These are phyloP conservation scores for Lentinula boryana DNA, from an alignment of 768 basidiomycete genomes.

Conservation along the genomic window DNA sequence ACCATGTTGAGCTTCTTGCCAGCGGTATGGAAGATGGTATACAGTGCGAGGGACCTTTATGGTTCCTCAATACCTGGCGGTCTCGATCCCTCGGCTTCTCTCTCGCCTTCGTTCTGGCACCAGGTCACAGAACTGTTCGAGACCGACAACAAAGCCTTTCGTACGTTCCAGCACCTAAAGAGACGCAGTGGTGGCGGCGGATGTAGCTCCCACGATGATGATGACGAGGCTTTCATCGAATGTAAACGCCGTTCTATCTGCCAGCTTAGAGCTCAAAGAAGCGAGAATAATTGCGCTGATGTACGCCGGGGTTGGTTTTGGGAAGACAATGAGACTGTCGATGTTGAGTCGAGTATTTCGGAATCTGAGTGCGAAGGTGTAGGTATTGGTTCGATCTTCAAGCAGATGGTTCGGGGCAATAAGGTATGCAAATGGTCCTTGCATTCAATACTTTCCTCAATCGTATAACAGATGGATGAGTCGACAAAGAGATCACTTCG, in stretches of 20 bases:
- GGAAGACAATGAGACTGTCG: background rate
- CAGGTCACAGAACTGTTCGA: slow-evolving; percentile 48
- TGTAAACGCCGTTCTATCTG: slow-evolving; percentile 26
- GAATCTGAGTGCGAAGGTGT: slow-evolving; percentile 1
- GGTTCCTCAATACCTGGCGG: slow-evolving; percentile 33
- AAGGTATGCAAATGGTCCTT: background rate
- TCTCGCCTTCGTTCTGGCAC: slow-evolving; percentile 57
- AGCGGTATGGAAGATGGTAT: slow-evolving; percentile 50
- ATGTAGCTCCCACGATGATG: slow-evolving; percentile 9
- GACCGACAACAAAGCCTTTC: slow-evolving; percentile 36
- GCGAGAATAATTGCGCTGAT: slow-evolving; percentile 17
- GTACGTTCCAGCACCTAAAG: slow-evolving; percentile 25
- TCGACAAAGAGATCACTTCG: background rate
- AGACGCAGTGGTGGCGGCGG: background rate
- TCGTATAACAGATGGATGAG: background rate
- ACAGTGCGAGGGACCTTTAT: slow-evolving; percentile 51
- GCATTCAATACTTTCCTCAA: too few relatives aligned
- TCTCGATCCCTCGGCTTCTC: slow-evolving; percentile 27
- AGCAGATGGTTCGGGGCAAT: background rate
- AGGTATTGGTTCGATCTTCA: background rate
- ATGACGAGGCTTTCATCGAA: slow-evolving; percentile 13
- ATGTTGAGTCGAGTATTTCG: background rate
- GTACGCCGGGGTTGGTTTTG: background rate
- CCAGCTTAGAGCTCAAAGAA: slow-evolving; percentile 20
- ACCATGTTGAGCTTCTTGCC: slow-evolving; percentile 5